A percentile compares a stretch with the other conserved stretches of the same genome.
Conservation (phyloP, 2,329 filamentous ascomycete species). For the Penicillium sp. region DNA sequence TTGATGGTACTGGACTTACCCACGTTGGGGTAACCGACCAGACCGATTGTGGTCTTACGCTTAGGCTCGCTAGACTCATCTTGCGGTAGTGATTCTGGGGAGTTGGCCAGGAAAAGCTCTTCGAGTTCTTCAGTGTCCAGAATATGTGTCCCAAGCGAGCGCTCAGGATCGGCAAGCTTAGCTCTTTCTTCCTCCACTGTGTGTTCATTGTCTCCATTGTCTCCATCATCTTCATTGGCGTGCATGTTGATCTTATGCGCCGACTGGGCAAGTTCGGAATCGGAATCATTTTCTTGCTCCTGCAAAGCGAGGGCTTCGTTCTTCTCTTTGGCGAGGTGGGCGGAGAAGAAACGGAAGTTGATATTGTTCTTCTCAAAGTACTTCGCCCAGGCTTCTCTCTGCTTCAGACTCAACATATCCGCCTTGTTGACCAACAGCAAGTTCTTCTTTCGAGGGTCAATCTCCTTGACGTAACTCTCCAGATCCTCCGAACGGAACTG, state of each 20-base stretch:
- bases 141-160: slow-evolving; percentile 64
- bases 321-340: slow-evolving; percentile 81
- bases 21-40: slow-evolving; percentile 97
- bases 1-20: slow-evolving; percentile 99
- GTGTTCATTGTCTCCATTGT: slow-evolving; percentile 31
- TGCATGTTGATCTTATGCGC: slow-evolving; percentile 46
- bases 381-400: slow-evolving; percentile 79
- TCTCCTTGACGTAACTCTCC: slow-evolving; percentile 89
- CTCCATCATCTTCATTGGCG: slow-evolving; percentile 27
- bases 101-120: slow-evolving; percentile 76
- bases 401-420: slow-evolving; percentile 92
- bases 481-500: slow-evolving; percentile 93
- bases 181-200: slow-evolving; percentile 16
- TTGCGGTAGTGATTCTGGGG: slow-evolving; percentile 51
- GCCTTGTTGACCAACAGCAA: slow-evolving; percentile 95
- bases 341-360: slow-evolving; percentile 94
- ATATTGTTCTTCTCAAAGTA: slow-evolving; percentile 80
- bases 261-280: slow-evolving; percentile 46
- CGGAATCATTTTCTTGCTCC: slow-evolving; percentile 35
- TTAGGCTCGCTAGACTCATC: slow-evolving; percentile 46
- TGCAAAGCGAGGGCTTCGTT: slow-evolving; percentile 68
- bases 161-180: slow-evolving; percentile 23
- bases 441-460: slow-evolving; percentile 84
- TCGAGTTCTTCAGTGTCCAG: slow-evolving; percentile 91
- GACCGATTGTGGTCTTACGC: slow-evolving; percentile 79